Evolutionary conservation across 2,329 filamentous ascomycete genomes (phyloP).

Genomic region (Aspergillus calidoustus): DNA sequence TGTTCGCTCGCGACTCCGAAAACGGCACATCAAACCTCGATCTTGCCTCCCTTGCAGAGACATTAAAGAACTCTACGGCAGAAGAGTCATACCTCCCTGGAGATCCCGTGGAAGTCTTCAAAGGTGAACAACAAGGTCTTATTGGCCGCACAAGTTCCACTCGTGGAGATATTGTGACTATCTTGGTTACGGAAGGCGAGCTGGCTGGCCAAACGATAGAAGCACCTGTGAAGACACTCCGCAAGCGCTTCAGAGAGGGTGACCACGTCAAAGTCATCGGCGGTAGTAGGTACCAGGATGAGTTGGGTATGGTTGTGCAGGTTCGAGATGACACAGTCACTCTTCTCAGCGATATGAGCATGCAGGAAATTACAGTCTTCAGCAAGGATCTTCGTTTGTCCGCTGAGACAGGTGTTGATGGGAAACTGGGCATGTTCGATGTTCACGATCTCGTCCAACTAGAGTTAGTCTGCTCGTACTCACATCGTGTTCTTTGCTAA

Average conservation of each 20-base stretch:
- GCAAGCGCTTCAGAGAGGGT: constrained; percentile 89
- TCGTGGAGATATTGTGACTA: constrained; percentile 87
- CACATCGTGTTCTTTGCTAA: constrained; percentile 30
- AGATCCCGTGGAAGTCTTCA: constrained; percentile 94
- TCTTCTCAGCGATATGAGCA: constrained; percentile 87
- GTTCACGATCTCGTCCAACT: constrained; percentile 94
- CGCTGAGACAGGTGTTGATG: constrained; percentile 85
- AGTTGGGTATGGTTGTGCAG: constrained; percentile 95
- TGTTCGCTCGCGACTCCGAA: constrained; percentile 83
- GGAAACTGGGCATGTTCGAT: constrained; percentile 81
- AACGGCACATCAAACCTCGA: constrained; percentile 95
- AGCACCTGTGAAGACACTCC: constrained; percentile 86
- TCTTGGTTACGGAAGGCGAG: constrained; percentile 81
- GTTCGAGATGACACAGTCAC: constrained; percentile 93
- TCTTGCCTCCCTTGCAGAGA: constrained; percentile 85
- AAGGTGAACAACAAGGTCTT: constrained; percentile 92
- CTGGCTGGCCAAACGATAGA: constrained; percentile 84
- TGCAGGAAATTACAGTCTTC: constrained; percentile 94
- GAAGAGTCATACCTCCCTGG: constrained; percentile 87
- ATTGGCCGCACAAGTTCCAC: constrained; percentile 84
- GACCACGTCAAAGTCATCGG: constrained; percentile 99
- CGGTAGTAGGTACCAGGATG: constrained; percentile 89
- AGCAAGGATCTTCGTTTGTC: constrained; percentile 95
- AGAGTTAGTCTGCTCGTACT: constrained; percentile 60
- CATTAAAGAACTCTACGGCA: constrained; percentile 80